Evolutionary conservation across 2,329 filamentous ascomycete genomes (phyloP).

Genomic region (Monilinia laxa): DNA sequence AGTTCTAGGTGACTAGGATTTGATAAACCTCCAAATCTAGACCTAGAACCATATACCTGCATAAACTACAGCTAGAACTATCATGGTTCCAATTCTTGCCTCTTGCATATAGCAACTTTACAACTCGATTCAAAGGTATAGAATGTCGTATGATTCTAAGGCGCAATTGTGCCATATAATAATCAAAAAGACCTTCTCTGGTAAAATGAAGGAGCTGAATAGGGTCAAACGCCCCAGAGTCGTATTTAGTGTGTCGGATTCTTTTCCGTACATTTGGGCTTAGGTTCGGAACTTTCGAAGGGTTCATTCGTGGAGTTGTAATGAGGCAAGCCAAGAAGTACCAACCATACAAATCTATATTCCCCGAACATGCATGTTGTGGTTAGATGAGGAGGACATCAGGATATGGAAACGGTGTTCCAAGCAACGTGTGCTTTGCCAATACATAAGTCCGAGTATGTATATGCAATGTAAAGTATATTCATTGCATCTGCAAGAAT

Average conservation of each 20-base stretch:
- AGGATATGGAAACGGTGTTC: background rate
- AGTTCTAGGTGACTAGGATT: background rate
- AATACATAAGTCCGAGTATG: background rate
- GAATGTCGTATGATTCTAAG: constrained; percentile 1
- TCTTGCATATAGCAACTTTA: background rate
- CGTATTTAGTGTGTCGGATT: constrained; percentile 5
- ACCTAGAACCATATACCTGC: constrained; percentile 13
- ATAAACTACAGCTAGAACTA: background rate
- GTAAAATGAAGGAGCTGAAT: constrained; percentile 16
- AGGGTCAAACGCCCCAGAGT: background rate
- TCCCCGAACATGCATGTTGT: background rate
- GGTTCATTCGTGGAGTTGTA: background rate
- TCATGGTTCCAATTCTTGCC: background rate
- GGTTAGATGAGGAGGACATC: background rate
- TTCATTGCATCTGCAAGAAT: constrained; percentile 15
- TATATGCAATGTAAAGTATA: background rate
- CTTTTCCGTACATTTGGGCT: background rate
- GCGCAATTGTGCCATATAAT: background rate
- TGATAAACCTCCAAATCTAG: background rate
- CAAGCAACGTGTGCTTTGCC: background rate
- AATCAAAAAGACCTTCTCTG: background rate
- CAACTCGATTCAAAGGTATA: background rate
- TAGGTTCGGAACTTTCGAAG: background rate
- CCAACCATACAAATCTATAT: background rate
- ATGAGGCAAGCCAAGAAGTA: constrained; percentile 1